Base-by-base conservation (phyloP, 2,329 filamentous ascomycete genomes). In the Hypoxylon sp. region DNA sequence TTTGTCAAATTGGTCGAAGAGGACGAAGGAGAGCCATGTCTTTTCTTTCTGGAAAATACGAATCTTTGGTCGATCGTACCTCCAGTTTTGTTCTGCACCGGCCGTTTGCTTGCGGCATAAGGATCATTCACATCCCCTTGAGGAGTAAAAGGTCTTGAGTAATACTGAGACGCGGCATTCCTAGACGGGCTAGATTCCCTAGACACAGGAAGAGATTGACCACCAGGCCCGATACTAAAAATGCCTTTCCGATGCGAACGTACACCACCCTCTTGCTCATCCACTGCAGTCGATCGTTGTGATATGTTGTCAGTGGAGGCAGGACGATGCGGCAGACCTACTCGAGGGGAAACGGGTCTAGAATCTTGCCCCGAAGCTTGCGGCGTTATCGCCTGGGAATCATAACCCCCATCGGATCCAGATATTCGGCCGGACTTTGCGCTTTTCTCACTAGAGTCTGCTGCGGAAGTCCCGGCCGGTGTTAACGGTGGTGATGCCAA, bases 401-500 rank as follows among this genome's bases (percentile, higher is more conserved):
- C 68, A 50, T 75, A 74, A 11, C 57, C 65, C 32, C 68, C 70
- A 57, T 76, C 75, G 25, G 74, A 70, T 50, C 59, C 61, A 8
- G 54, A 53, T 56, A 57, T 65, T 63, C 54, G 65, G n/a, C 60
- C 65, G 5, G 68, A 69, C 45, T 71, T 74, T 45, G 51, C 54
- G 43, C 56, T 68, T 37, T 76, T 76, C 3, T 69, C 65, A 21
- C 74, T 73, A 55, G 72, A 66, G 45, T 83, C 81, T 41, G 76
- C 75, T 34, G 79, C 79, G 19, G 81, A 81, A 45, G 93, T 95
- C 54, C 90, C 94, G 58, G 93, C 90, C 16, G 95, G 95, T 11
- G 94, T 97, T 55, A 98, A 85, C 43, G 94, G 94, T 70, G 95
- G 95, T 9, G 94, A 97, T 72, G 95, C 91, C 81, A 96, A 87